phyloP scores from a whole-genome alignment of 495 filamentous ascomycete species.

The Penicillium taxi region DNA sequence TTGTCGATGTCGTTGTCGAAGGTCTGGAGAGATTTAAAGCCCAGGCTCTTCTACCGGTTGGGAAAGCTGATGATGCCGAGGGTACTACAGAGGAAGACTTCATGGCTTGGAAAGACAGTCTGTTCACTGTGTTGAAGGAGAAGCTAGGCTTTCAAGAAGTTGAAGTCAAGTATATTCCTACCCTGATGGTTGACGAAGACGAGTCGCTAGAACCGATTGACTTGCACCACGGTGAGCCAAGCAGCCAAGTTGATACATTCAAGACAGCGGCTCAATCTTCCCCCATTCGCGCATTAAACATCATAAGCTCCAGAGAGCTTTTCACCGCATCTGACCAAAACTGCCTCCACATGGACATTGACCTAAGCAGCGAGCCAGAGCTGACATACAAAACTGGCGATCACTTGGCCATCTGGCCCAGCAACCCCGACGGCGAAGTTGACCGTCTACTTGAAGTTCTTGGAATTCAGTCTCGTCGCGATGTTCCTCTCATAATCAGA shows the following conservation, averaged over 20 bases:
- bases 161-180: conserved; percentile 33
- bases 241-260: conserved; percentile 10
- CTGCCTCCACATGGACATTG: conserved; percentile 46
- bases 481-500: conserved; percentile 26
- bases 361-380: conserved; percentile 35
- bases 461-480: conserved; percentile 19
- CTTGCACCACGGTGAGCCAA: conserved; percentile 34
- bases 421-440: conserved; percentile 52
- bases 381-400: conserved; percentile 65
- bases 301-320: conserved; percentile 31
- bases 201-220: conserved; percentile 30
- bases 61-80: conserved; percentile 40
- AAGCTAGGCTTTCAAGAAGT: conserved; percentile 32
- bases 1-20: conserved; percentile 35
- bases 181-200: conserved; percentile 32
- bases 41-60: conserved; percentile 27
- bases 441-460: conserved; percentile 29
- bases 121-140: conserved; percentile 31
- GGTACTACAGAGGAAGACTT: conserved; percentile 46
- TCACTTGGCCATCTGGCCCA: conserved; percentile 65
- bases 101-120: conserved; percentile 39
- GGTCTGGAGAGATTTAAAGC: conserved; percentile 32
- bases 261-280: conserved; percentile 24
- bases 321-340: conserved; percentile 29
- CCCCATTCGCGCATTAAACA: conserved; percentile 24